Evolutionary conservation across 2,329 filamentous ascomycete genomes (phyloP).

Genomic region (Ophiognomonia clavigignenti-juglandacearum): DNA sequence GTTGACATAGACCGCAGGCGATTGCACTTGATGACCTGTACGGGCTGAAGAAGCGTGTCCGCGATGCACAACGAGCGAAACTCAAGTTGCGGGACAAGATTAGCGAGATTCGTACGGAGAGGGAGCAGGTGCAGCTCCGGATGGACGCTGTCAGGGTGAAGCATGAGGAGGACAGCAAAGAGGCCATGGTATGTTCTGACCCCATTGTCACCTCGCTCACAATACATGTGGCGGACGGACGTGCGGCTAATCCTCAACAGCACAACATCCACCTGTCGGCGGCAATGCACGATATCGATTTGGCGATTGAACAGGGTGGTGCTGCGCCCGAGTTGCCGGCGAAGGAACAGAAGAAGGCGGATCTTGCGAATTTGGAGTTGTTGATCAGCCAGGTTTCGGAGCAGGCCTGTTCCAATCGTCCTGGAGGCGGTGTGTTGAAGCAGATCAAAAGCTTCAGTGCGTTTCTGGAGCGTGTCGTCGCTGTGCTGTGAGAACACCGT

Average conservation of each 20-base stretch:
- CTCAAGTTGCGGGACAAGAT: conserved; percentile 54
- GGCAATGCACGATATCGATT: conserved; percentile 57
- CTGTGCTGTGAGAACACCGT: conserved; percentile 42
- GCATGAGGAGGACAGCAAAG: conserved; percentile 50
- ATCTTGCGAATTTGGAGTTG: conserved; percentile 54
- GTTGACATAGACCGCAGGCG: conserved; percentile 31
- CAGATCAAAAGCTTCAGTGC: conserved; percentile 59
- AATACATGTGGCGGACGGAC: too few relatives aligned
- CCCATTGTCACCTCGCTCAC: too few relatives aligned
- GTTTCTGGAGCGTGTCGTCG: conserved; percentile 57
- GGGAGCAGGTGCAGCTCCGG: conserved; percentile 56
- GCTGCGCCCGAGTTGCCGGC: conserved; percentile 42
- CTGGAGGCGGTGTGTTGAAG: conserved; percentile 43
- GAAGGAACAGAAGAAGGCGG: conserved; percentile 42
- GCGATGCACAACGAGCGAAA: conserved; percentile 53
- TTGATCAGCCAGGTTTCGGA: conserved; percentile 49
- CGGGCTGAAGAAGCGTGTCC: conserved; percentile 52
- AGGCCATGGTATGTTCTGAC: conserved; percentile 40
- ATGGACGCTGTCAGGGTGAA: conserved; percentile 59
- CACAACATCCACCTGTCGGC: conserved; percentile 51
- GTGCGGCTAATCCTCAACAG: conserved; percentile 18
- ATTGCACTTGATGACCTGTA: conserved; percentile 57
- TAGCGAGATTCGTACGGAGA: conserved; percentile 52
- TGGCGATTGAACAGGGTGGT: conserved; percentile 40
- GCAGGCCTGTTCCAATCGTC: conserved; percentile 45